Conservation (phyloP, 2,329 filamentous ascomycete genomes). For the Beauveria scarabaeidicola region DNA sequence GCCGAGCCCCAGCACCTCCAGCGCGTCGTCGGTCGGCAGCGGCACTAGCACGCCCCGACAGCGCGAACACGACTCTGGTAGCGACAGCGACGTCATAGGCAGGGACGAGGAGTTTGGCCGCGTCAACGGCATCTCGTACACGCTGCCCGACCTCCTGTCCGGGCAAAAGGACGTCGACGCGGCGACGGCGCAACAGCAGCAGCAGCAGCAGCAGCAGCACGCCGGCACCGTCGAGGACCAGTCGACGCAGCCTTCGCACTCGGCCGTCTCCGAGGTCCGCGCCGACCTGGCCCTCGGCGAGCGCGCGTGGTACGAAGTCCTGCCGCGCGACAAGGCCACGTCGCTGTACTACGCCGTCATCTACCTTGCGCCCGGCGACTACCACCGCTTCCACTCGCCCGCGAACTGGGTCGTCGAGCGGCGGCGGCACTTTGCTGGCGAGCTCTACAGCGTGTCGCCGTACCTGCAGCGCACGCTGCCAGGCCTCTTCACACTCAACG, state of each 20-base stretch:
- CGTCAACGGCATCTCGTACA: slow-evolving; percentile 94
- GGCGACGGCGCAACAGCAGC: slow-evolving; percentile 28
- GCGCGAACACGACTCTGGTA: slow-evolving; percentile 32
- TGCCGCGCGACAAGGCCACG: slow-evolving; percentile 53
- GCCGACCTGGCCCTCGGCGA: slow-evolving; percentile 72
- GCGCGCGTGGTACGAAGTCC: slow-evolving; percentile 61
- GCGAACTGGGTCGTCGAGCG: slow-evolving; percentile 91
- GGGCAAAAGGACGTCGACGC: slow-evolving; percentile 42
- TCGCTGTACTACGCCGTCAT: slow-evolving; percentile 89
- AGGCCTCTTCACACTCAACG: slow-evolving; percentile 92
- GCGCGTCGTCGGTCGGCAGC: slow-evolving; percentile 17
- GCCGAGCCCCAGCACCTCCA: slow-evolving; percentile 45
- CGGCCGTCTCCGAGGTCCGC: slow-evolving; percentile 74
- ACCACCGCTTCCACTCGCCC: slow-evolving; percentile 96
- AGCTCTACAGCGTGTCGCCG: slow-evolving; percentile 89
- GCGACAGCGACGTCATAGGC: slow-evolving; percentile 59
- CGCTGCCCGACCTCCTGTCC: slow-evolving; percentile 77
- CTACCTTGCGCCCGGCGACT: slow-evolving; percentile 94
- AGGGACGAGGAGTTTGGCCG: slow-evolving; percentile 87
- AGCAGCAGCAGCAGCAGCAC: not conserved
- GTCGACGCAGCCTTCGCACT: slow-evolving; percentile 52
- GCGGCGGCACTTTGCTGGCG: slow-evolving; percentile 93
- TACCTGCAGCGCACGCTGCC: slow-evolving; percentile 90
- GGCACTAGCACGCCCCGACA: slow-evolving; percentile 16
- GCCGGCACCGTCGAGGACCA: slow-evolving; percentile 52